Percentiles rank a stretch among this genome's conserved stretches.
These are phyloP conservation scores for Amauroascus niger DNA, from an alignment of 2,329 filamentous ascomycete species.

Conservation along the genomic window DNA sequence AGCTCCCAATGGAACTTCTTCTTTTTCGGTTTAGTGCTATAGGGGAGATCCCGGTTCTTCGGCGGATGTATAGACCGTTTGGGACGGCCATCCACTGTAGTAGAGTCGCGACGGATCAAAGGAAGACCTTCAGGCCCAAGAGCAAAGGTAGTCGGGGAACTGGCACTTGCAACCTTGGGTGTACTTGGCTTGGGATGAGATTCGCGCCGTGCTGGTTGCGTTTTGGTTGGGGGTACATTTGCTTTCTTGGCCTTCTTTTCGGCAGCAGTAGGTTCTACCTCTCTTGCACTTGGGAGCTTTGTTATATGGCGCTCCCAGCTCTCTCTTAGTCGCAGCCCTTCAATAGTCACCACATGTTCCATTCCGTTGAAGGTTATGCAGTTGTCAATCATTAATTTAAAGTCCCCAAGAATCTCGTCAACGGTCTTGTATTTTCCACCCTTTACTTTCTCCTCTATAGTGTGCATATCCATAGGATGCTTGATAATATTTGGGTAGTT, in stretches of 20 bases:
- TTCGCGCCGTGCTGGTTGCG: constrained; percentile 41
- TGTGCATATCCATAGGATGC: constrained; percentile 72
- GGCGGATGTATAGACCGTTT: constrained; percentile 92
- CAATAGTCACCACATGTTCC: constrained; percentile 60
- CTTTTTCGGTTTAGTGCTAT: constrained; percentile 75
- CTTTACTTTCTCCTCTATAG: constrained; percentile 73
- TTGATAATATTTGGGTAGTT: constrained; percentile 63
- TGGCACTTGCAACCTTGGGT: constrained; percentile 33
- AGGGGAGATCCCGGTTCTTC: constrained; percentile 83
- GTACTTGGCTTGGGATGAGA: constrained; percentile 19
- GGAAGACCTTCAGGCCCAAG: constrained; percentile 68
- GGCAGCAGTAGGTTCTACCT: constrained; percentile 50
- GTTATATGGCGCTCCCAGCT: constrained; percentile 53
- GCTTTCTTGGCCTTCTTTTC: constrained; percentile 50
- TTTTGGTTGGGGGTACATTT: constrained; percentile 29
- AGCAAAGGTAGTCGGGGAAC: constrained; percentile 51
- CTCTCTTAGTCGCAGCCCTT: constrained; percentile 52
- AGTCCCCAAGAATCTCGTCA: constrained; percentile 63
- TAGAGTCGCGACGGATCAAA: constrained; percentile 75
- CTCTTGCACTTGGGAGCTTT: constrained; percentile 48
- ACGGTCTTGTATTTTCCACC: constrained; percentile 58
- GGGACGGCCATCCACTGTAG: constrained; percentile 65
- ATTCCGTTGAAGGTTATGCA: constrained; percentile 72
- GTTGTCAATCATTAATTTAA: constrained; percentile 71
- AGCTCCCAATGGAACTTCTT: constrained; percentile 84